Percentiles rank a stretch among this genome's conserved stretches.
Conservation (phyloP, 805 yeast genomes). For the Torulaspora gathmanii region DNA sequence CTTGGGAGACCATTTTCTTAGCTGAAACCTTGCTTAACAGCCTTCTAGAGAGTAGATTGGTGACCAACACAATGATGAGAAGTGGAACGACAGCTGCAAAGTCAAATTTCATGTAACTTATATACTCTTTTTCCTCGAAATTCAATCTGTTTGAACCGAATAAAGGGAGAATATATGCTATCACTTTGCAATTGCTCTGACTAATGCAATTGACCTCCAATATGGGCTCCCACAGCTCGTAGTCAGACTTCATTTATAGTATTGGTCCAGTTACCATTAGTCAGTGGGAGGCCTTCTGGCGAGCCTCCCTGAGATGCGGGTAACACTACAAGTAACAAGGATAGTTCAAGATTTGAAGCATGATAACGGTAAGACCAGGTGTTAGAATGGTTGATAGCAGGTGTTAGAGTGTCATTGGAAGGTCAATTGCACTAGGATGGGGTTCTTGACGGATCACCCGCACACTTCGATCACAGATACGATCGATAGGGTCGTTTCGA, state of each 20-base stretch:
- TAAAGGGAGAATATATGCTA: too few species aligned
- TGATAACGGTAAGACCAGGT: background rate
- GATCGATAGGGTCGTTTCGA: conserved; percentile 46
- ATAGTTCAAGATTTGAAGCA: background rate
- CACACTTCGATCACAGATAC: conserved; percentile 66
- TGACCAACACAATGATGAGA: conserved; percentile 13
- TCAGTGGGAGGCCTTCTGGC: too few species aligned
- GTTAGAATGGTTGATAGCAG: background rate
- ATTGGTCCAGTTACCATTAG: background rate
- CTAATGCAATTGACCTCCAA: background rate
- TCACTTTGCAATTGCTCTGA: background rate
- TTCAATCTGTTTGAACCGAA: background rate
- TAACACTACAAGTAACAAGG: background rate
- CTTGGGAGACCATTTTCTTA: conserved; percentile 52
- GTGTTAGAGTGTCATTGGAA: background rate
- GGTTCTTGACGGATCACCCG: conserved; percentile 55
- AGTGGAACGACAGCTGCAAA: conserved; percentile 8
- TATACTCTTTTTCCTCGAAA: background rate
- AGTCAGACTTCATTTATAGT: background rate
- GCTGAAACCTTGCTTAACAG: conserved; percentile 12
- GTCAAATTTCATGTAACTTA: conserved; percentile 10
- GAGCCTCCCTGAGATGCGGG: background rate
- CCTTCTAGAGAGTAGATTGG: conserved; percentile 14
- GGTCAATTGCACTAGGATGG: conserved; percentile 38
- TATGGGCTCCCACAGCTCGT: background rate